These are phyloP conservation scores for Penicillium nucicola DNA, from an alignment of 495 filamentous ascomycete species.

Conservation along the genomic window DNA sequence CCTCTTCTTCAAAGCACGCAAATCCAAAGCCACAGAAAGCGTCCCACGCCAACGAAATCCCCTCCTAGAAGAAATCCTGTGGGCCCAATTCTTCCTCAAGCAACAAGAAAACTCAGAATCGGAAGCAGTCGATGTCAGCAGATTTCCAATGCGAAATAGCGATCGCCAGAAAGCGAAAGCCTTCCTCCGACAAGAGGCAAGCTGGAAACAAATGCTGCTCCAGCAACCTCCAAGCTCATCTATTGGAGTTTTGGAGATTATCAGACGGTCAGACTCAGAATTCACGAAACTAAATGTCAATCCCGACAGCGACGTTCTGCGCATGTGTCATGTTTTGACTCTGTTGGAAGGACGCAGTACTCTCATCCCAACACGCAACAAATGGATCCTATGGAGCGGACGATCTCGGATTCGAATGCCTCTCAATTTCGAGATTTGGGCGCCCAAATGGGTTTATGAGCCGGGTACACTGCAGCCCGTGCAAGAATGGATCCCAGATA, in stretches of 20 bases:
- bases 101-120: conserved; percentile 2
- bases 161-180: not conserved
- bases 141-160: not conserved
- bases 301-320: not conserved
- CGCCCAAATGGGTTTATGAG: conserved; percentile 3
- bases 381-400: conserved; percentile 6
- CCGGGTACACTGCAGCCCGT: not conserved
- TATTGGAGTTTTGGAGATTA: conserved; percentile 4
- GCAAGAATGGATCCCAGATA: conserved; percentile 1
- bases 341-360: conserved; percentile 5
- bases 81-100: conserved; percentile 7
- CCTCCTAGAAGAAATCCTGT: conserved; percentile 6
- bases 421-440: conserved; percentile 3
- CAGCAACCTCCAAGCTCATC: conserved; percentile 7
- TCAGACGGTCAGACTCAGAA: conserved; percentile 6
- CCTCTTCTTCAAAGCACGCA: conserved; percentile 1
- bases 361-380: conserved; percentile 3
- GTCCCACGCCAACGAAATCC: conserved; percentile 2
- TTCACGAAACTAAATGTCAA: conserved; percentile 1
- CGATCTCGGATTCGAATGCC: conserved; percentile 2
- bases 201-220: conserved; percentile 10
- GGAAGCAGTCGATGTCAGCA: not conserved
- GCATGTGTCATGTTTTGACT: conserved; percentile 1
- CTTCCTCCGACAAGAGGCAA: conserved; percentile 5
- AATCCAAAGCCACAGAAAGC: not conserved